Base-by-base conservation (phyloP, 2,329 filamentous ascomycete genomes). In the Aspergillus udagawae region DNA sequence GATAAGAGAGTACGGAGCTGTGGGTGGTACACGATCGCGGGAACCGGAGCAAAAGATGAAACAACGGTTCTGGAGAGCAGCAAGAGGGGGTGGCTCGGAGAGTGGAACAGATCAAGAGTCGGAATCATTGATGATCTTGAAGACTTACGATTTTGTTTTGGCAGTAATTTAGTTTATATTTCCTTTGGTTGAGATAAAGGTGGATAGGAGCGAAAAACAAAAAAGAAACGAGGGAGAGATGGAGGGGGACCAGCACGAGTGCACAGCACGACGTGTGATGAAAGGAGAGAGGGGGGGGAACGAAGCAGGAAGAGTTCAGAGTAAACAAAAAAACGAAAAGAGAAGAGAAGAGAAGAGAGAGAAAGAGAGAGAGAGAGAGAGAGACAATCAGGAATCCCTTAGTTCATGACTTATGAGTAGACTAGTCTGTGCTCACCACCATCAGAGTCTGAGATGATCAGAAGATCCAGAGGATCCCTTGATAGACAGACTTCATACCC, bases 311-410 rank as follows among this genome's bases (percentile, higher is more conserved):
- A 55, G 48, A 50, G 44, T 14, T 12, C 29, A 5, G 29, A 35
- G 29, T 14, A 35, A 14, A 35, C 12, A 14, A 5, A 29, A 28
- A 28, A 29, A 35, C 52, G 50, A 21, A 35, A 55, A 38, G 29
- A 51, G 20, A 47, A 35, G 4, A 42, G 47, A 51, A 55, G 27
- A 57, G 44, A 35, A 27, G 29, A 38, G 48, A 55, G 48, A 29
- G 38, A 53, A 51, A 55, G 27, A 57, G 44, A 35, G 29, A 38
- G 48, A 55, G 48, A 29, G 38, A 53, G n/a, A 25, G 28, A 48
- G 23, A 47, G 41, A 44, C 21, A 44, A 23, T 21, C 8, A 44
- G 21, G 41, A 8, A 44, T 44, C 41, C 41, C 21, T 21, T 10
- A 44, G n/a, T 44, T 14, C 12, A 35, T 14, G 32, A 35, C 32